Base-by-base conservation (phyloP, 352 stramenopile species). In the Stramenopiles sp. region DNA sequence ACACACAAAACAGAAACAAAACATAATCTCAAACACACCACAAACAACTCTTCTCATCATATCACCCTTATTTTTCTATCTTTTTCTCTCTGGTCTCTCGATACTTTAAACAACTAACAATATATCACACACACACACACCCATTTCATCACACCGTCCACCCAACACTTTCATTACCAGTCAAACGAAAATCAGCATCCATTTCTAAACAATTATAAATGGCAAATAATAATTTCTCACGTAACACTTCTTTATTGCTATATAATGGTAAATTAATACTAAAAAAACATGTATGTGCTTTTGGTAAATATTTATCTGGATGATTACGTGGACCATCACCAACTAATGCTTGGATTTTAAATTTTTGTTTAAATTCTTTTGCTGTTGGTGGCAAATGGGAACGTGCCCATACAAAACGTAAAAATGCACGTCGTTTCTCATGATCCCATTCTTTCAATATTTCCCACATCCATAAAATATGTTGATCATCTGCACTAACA, bases 221-320 rank as follows among this genome's bases (percentile, higher is more conserved):
- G 0, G 88, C 89, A 77, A 92, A 93, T n/a, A 91, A 79, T 30
- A 93, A 31, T 78, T 89, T 84, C 53, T 86, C 85, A 0, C 81
- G 82, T 78, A 87, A 91, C 63, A 92, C 84, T 32, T 85, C 80
- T 33, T 89, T 81, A 20, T 31, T 91, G 6, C 88, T 92, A 80
- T 93, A 92, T 30, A 86, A 85, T 33, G 89, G 89, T 6, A 93
- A 81, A 63, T 92, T 86, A 1, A 93, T 83, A 4, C 87, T 86
- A 63, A 93, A 93, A 81, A 93, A 93, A 80, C 89, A 93, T 43
- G 89, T 93, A 84, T 93, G 88, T n/a, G 89, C 91, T 80, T 90
- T 92, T 6, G 89, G 89, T 7, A 93, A 27, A 27, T 23, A 69
- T 27, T 69, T 69, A 27, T 69, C 53, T 27, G 53, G 53, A 20